Evolutionary conservation across 202 grass and related monocot species (phyloP).

Genomic region (Panicum hallii): DNA sequence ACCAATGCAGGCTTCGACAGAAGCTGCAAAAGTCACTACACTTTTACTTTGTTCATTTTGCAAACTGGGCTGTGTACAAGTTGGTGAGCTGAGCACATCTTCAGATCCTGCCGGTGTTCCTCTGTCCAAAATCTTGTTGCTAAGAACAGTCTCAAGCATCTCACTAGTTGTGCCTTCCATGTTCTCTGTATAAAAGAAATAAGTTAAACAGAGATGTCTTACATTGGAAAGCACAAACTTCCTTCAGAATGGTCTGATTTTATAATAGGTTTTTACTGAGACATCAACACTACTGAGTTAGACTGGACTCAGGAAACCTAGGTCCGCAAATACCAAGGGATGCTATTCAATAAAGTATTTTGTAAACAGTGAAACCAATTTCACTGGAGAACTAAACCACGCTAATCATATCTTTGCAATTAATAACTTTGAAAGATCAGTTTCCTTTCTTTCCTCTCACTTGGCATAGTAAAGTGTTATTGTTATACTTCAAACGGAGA

Average conservation of each 20-base stretch:
- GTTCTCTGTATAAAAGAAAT: conserved; percentile 59
- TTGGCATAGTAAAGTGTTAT: not conserved
- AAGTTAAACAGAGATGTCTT: conserved; percentile 31
- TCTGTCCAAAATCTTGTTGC: conserved; percentile 67
- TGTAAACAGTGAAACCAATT: conserved; percentile 29
- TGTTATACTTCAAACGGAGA: conserved; percentile 4
- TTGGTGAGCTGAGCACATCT: conserved; percentile 74
- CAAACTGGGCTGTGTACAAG: conserved; percentile 59
- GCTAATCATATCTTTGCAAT: not conserved
- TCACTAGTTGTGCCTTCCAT: conserved; percentile 51
- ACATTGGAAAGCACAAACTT: conserved; percentile 16
- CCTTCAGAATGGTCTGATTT: not conserved
- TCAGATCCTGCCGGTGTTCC: conserved; percentile 81
- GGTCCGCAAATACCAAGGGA: conserved; percentile 21
- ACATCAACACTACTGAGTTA: conserved; percentile 25
- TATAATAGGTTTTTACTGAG: not conserved
- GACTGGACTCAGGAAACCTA: conserved; percentile 12
- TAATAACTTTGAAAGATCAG: not conserved
- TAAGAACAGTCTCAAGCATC: conserved; percentile 65
- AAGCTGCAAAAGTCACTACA: conserved; percentile 56
- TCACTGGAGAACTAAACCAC: not conserved
- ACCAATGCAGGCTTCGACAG: conserved; percentile 63
- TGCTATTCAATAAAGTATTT: conserved; percentile 30
- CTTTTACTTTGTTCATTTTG: conserved; percentile 72
- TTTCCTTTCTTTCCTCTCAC: not conserved